phyloP scores from a whole-genome alignment of 495 filamentous ascomycete genomes.

The Umbilicaria muhlenbergii region DNA sequence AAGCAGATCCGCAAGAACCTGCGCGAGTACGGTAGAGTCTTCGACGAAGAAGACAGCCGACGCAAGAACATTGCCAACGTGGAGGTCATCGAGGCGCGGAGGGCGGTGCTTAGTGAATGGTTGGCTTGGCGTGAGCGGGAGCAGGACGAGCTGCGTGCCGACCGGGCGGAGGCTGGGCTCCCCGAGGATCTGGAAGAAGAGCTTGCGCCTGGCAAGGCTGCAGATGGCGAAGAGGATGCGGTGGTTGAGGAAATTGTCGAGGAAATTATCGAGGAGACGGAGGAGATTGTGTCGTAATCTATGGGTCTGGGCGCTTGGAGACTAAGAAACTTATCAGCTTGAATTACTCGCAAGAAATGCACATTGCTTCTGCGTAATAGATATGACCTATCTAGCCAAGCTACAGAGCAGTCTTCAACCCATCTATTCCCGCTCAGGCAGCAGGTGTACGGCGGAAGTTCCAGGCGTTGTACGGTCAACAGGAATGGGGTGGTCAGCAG shows the following conservation, averaged over 20 bases:
- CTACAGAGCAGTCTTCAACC: no score
- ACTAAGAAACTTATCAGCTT: no score
- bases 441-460: no score
- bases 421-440: no score
- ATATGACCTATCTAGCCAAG: no score
- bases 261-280: constrained; percentile 85
- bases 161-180: constrained; percentile 51
- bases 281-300: constrained; percentile 48
- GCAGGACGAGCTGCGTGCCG: constrained; percentile 56
- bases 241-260: constrained; percentile 82
- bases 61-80: constrained; percentile 84
- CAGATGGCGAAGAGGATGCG: constrained; percentile 46
- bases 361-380: no score
- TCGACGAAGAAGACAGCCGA: constrained; percentile 88
- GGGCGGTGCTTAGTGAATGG: constrained; percentile 80
- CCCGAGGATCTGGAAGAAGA: constrained; percentile 45
- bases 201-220: constrained; percentile 32
- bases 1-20: constrained; percentile 97
- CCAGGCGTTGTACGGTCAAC: no score
- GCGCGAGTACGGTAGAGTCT: constrained; percentile 83
- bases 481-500: no score
- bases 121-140: constrained; percentile 63
- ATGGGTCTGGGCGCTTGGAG: no score
- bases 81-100: constrained; percentile 76
- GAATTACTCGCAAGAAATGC: no score